Evolutionary conservation across 306 rosid species (phyloP).

Genomic region (Quercus cerris): DNA sequence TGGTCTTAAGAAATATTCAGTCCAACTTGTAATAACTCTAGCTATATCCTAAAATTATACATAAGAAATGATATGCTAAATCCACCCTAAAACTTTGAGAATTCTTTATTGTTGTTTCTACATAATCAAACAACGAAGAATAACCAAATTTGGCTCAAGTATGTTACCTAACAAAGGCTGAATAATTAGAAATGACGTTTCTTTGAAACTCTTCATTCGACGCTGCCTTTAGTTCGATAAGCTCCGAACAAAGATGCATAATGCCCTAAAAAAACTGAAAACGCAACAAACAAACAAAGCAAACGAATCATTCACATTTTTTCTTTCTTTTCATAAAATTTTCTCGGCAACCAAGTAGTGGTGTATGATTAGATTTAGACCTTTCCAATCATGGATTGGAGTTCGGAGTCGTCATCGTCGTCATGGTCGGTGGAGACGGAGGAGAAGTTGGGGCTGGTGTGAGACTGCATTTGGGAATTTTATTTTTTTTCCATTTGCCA

Average conservation of each 20-base stretch:
- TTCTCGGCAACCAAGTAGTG: neutral
- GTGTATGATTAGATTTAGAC: slow-evolving; percentile 3
- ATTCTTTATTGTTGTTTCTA: no score
- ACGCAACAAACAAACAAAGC: neutral
- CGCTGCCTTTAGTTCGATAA: slow-evolving; percentile 62
- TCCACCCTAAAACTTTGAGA: no score
- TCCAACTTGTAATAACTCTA: neutral
- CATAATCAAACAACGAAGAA: neutral
- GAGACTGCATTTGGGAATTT: slow-evolving; percentile 23
- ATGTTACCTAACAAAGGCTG: slow-evolving; percentile 56
- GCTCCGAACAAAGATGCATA: slow-evolving; percentile 77
- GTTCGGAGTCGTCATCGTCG: slow-evolving; percentile 42
- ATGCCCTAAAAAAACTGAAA: slow-evolving; percentile 48
- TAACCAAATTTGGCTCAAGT: neutral
- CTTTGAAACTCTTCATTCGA: slow-evolving; percentile 61
- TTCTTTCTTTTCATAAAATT: neutral
- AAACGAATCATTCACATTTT: no score
- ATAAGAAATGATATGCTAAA: neutral
- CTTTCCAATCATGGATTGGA: slow-evolving; percentile 74
- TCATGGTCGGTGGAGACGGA: slow-evolving; percentile 27
- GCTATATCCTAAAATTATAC: neutral
- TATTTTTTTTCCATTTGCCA: no score
- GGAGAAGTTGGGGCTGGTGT: slow-evolving; percentile 41
- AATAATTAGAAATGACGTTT: slow-evolving; percentile 51
- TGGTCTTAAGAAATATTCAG: no score